phyloP scores from a whole-genome alignment of 2,329 filamentous ascomycete species.

The Emmonsiellopsis sp. region DNA sequence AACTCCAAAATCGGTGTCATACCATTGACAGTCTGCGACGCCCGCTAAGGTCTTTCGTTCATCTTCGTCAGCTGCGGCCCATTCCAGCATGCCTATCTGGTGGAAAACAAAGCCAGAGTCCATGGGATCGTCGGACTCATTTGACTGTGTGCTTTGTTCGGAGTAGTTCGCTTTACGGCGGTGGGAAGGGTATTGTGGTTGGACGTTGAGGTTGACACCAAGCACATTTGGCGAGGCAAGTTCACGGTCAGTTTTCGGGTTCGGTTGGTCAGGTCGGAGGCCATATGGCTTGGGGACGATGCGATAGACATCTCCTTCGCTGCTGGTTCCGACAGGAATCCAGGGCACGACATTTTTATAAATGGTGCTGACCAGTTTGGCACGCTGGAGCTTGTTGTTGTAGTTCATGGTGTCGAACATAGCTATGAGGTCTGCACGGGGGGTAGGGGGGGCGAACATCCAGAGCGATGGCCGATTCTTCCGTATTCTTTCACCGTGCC shows the following conservation, averaged over 20 bases:
- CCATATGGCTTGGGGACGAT: background rate
- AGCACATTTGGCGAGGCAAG: background rate
- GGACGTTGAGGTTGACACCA: constrained; percentile 5
- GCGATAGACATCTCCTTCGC: background rate
- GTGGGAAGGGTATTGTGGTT: background rate
- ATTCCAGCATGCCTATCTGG: constrained; percentile 3
- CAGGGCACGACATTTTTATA: background rate
- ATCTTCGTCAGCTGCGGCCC: background rate
- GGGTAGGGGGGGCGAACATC: no score
- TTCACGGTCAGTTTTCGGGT: background rate
- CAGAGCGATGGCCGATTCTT: no score
- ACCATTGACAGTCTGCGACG: background rate
- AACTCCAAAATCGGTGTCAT: constrained; percentile 1
- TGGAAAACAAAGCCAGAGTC: constrained; percentile 4
- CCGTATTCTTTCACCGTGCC: no score
- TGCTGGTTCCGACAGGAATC: constrained; percentile 1
- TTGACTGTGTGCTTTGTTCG: constrained; percentile 4
- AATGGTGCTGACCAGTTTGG: background rate
- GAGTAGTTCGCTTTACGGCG: background rate
- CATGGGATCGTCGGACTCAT: constrained; percentile 4
- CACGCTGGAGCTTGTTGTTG: constrained; percentile 1
- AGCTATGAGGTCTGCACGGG: background rate
- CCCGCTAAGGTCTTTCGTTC: background rate
- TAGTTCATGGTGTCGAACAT: constrained; percentile 5
- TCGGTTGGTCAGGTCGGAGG: background rate